Evolutionary conservation across 345 rosid species (phyloP).

Genomic region (Syzygium oleosum): DNA sequence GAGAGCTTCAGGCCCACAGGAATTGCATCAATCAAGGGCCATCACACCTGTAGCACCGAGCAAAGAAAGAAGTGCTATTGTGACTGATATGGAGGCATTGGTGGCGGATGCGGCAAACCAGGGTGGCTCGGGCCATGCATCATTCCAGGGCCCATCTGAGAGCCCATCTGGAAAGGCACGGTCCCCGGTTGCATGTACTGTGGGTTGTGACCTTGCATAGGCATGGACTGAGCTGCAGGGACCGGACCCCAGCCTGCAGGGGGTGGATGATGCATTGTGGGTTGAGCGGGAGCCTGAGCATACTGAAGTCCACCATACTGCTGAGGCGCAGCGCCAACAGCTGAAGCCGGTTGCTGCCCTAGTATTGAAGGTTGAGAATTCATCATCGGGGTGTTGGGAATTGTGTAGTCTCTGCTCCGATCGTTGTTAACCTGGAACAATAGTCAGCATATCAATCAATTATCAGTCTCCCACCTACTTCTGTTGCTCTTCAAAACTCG

Average conservation of each 20-base stretch:
- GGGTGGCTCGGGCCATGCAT: conserved; percentile 42
- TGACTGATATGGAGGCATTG: conserved; percentile 25
- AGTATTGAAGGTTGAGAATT: conserved; percentile 50
- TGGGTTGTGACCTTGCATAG: conserved; percentile 39
- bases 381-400: conserved; percentile 41
- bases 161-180: conserved; percentile 41
- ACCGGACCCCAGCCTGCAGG: conserved; percentile 60
- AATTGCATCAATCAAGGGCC: neutral
- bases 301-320: conserved; percentile 40
- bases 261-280: conserved; percentile 37
- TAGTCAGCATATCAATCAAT: neutral
- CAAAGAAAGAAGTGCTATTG: neutral
- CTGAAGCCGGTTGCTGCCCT: conserved; percentile 55
- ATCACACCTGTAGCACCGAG: neutral
- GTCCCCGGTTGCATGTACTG: conserved; percentile 52
- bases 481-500: neutral
- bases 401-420: conserved; percentile 85
- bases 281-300: conserved; percentile 24
- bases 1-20: neutral
- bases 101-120: conserved; percentile 19
- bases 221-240: conserved; percentile 46
- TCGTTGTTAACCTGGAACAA: conserved; percentile 75
- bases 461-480: neutral
- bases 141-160: conserved; percentile 47
- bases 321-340: conserved; percentile 27